phyloP scores from a whole-genome alignment of 768 basidiomycete species.

The Lactarius sp. region DNA sequence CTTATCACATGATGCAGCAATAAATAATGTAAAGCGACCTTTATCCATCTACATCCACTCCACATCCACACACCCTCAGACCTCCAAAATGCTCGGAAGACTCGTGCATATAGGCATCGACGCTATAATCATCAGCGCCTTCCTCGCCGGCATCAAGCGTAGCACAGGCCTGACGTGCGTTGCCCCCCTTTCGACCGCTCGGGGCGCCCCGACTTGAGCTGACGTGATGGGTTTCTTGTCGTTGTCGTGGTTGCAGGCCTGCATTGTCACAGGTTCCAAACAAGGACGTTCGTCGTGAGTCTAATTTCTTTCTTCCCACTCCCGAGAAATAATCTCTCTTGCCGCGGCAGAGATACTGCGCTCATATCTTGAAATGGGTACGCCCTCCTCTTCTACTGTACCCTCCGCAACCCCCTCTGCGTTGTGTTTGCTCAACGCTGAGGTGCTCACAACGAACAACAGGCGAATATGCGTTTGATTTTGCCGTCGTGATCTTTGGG shows the following conservation, averaged over 20 bases:
- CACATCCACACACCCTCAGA: background rate
- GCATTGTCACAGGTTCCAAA: slow-evolving; percentile 73
- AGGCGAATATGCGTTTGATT: slow-evolving; percentile 87
- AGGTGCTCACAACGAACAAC: background rate
- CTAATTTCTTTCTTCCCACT: slow-evolving; percentile 20
- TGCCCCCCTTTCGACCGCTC: background rate
- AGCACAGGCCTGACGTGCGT: slow-evolving; percentile 83
- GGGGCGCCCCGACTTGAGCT: background rate
- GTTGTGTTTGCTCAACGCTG: slow-evolving; percentile 15
- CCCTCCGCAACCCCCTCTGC: too few relatives aligned
- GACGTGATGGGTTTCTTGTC: background rate
- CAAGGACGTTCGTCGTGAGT: slow-evolving; percentile 82
- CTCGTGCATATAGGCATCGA: slow-evolving; percentile 72
- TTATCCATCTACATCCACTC: too few relatives aligned
- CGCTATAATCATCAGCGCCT: slow-evolving; percentile 70
- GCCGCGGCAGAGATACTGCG: slow-evolving; percentile 53
- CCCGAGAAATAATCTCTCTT: background rate
- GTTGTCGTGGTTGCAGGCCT: slow-evolving; percentile 43
- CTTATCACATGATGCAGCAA: background rate
- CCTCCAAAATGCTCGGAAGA: slow-evolving; percentile 52
- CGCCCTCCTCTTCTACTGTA: slow-evolving; percentile 5
- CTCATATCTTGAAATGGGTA: slow-evolving; percentile 78
- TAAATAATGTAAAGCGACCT: background rate
- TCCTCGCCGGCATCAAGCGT: slow-evolving; percentile 80
- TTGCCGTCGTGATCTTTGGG: slow-evolving; percentile 78